Evolutionary conservation across 2,329 filamentous ascomycete species (phyloP).

Genomic region (Phaeophleospora eucalypticola): DNA sequence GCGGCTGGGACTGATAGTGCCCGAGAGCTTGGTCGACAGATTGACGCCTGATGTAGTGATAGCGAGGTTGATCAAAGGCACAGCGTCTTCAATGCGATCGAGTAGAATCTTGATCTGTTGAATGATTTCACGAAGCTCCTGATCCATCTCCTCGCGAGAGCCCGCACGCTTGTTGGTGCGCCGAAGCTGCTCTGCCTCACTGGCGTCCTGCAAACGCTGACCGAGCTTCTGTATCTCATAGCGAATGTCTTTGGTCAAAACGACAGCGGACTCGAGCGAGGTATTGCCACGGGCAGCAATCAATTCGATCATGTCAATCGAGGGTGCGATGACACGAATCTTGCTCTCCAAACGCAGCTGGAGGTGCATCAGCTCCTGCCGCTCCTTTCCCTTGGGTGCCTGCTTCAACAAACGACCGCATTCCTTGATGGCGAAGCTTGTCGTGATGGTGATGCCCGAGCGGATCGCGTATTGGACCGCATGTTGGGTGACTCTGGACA

Average conservation of each 20-base stretch:
- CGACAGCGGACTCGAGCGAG: conserved; percentile 77
- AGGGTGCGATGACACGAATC: conserved; percentile 87
- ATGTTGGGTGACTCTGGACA: conserved; percentile 66
- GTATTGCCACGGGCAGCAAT: conserved; percentile 75
- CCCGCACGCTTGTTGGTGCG: conserved; percentile 45
- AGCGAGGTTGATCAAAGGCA: conserved; percentile 86
- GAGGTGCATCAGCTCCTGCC: conserved; percentile 67
- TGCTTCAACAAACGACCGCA: conserved; percentile 71
- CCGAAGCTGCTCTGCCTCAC: conserved; percentile 56
- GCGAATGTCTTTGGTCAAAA: conserved; percentile 75
- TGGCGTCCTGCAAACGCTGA: conserved; percentile 66
- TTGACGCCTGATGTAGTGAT: conserved; percentile 91
- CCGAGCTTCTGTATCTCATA: conserved; percentile 79
- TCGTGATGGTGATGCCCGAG: conserved; percentile 80
- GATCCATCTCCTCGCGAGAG: conserved; percentile 54
- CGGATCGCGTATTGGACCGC: conserved; percentile 90
- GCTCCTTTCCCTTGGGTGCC: conserved; percentile 64
- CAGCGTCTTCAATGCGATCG: conserved; percentile 78
- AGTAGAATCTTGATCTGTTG: conserved; percentile 71
- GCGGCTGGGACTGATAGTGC: conserved; percentile 83
- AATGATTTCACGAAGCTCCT: conserved; percentile 66
- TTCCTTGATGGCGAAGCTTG: conserved; percentile 78
- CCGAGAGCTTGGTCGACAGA: conserved; percentile 72
- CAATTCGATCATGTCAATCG: conserved; percentile 87
- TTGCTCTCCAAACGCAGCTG: conserved; percentile 77